Conservation (phyloP, 2,329 filamentous ascomycete genomes). For the Aspergillus fumigatiaffinis region DNA sequence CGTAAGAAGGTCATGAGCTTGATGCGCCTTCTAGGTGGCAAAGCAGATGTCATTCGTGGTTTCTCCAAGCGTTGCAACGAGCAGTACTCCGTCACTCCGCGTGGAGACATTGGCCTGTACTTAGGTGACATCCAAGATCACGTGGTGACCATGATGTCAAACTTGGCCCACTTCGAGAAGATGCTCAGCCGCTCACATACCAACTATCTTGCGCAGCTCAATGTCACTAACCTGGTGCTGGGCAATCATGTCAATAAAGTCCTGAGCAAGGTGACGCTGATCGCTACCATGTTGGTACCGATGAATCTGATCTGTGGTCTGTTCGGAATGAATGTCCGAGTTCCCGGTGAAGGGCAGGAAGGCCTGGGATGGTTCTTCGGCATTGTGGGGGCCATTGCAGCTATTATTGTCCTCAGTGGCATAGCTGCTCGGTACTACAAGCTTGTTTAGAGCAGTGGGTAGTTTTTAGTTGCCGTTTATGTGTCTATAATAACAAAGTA, state of each 20-base stretch:
- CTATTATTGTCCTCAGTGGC: slow-evolving; percentile 39
- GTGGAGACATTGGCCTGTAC: slow-evolving; percentile 94
- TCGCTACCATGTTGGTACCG: slow-evolving; percentile 93
- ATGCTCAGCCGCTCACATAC: slow-evolving; percentile 91
- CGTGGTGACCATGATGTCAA: slow-evolving; percentile 98
- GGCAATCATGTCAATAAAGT: slow-evolving; percentile 85
- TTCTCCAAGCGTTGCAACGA: slow-evolving; percentile 99
- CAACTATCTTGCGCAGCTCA: slow-evolving; percentile 94
- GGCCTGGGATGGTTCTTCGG: slow-evolving; percentile 48
- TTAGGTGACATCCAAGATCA: slow-evolving; percentile 98
- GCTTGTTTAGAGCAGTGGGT: slow-evolving; percentile 30
- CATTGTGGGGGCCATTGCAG: slow-evolving; percentile 44
- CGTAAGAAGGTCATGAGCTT: slow-evolving; percentile 94
- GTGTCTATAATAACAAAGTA: not conserved
- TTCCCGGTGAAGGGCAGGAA: slow-evolving; percentile 37
- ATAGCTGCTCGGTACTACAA: slow-evolving; percentile 39
- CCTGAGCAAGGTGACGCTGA: slow-evolving; percentile 88
- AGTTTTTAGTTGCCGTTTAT: not conserved
- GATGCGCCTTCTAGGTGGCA: slow-evolving; percentile 88
- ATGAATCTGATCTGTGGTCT: slow-evolving; percentile 79
- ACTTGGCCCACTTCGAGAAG: slow-evolving; percentile 92
- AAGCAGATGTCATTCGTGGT: slow-evolving; percentile 95
- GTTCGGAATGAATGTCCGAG: slow-evolving; percentile 50
- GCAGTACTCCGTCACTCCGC: slow-evolving; percentile 89
- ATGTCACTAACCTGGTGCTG: slow-evolving; percentile 83